Evolutionary conservation across 257 asterid species (phyloP), one percentile per base, ranked within the genome.

Genomic region (Schizonepeta tenuifolia): DNA sequence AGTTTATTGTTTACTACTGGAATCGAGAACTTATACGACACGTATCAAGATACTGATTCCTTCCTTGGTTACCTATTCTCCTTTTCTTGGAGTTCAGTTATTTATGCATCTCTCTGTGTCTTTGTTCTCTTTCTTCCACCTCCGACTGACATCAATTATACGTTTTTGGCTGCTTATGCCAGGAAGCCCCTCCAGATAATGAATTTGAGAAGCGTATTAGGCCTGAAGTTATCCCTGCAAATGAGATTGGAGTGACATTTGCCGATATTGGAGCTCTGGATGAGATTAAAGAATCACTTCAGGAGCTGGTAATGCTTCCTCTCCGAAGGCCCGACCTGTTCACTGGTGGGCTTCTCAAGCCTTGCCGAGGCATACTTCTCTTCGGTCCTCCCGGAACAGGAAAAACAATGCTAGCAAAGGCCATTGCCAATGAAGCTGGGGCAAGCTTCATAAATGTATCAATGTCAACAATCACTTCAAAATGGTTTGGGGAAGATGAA

Each of bases 381-480:
- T 92, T 92, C 49, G 97, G 98, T 26, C 98, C 98, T 71, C 98
- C 98, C 2, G 98, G 97, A 64, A 92, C 98, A 2, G 98, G 98
- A 47, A 92, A 92, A 77, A 92, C 98, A n/a, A 92, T 92, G 98
- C 87, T 92, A 31, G 98, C 98, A 40, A 92, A 92, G 77, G 98
- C 98, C 77, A 92, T 92, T 61, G 97, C 98, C 72, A 88, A 84
- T 65, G 98, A 92, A 81, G 98, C 98, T 17, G 97, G 96, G 50
- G 98, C 98, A 13, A 92, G 98, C 86, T 90, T 92, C 82, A 92
- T 92, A 79, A 92, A 92, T 66, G 98, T 92, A 57, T 88, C 96
- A 6, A 92, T 92, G 98, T 92, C 98, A 10, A 90, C 96, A 50
- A 92, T 92, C 79, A 90, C 98, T 63, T 92, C 98, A 60, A 92